Conservation (phyloP, 2,329 filamentous ascomycete species). For the Ceratocystis huliohia region DNA sequence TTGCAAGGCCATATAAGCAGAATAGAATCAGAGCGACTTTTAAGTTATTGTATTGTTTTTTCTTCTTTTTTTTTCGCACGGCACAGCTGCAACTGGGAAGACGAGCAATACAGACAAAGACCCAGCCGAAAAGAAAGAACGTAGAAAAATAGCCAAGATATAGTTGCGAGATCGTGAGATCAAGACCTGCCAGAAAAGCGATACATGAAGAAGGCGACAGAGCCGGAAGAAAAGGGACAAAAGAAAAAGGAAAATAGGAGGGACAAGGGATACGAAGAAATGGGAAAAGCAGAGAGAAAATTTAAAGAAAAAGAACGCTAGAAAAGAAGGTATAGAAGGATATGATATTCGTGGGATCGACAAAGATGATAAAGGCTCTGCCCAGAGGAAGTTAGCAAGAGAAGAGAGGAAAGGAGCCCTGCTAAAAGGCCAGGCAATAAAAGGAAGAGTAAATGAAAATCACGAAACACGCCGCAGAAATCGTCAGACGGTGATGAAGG, state of each 20-base stretch:
- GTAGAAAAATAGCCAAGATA: background rate
- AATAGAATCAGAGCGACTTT: background rate
- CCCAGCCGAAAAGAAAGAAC: background rate
- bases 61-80: no score
- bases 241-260: background rate
- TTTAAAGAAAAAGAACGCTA: background rate
- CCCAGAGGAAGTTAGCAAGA: background rate
- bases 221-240: background rate
- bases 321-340: background rate
- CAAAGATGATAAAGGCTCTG: background rate
- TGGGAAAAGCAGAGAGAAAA: background rate
- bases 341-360: background rate
- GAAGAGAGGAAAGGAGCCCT: background rate
- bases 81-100: background rate
- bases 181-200: conserved; percentile 10
- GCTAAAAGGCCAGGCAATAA: background rate
- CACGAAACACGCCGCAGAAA: conserved; percentile 13
- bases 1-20: background rate
- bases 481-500: background rate
- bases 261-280: background rate
- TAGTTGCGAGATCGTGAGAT: conserved; percentile 1
- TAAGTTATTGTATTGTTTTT: background rate
- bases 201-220: background rate
- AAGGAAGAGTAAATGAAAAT: conserved; percentile 11
- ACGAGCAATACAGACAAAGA: background rate